Evolutionary conservation across 139 green algal genomes (phyloP).

Genomic region (Auxenochlorella protothecoides): DNA sequence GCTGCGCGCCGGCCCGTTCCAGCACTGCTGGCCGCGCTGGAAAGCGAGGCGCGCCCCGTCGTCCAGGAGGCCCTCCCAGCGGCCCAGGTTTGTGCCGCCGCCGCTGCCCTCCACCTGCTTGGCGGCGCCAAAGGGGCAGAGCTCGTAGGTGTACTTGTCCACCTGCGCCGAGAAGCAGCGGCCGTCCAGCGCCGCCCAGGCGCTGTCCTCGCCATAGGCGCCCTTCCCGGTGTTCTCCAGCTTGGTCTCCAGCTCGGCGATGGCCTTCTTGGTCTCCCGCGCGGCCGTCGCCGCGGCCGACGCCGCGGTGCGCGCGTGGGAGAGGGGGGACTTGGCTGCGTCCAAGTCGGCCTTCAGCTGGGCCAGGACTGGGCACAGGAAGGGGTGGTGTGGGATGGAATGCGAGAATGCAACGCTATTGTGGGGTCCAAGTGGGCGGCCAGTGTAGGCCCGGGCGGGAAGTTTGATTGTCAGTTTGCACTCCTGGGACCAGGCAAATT

Average conservation of each 20-base stretch:
- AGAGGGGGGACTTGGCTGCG: conserved; percentile 2
- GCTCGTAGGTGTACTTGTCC: conserved; percentile 66
- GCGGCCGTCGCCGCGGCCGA: conserved; percentile 4
- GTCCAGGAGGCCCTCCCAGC: conserved; percentile 43
- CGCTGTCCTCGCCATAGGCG: conserved; percentile 35
- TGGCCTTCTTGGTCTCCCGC: conserved; percentile 9
- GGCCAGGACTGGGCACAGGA: too few species aligned
- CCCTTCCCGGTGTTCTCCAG: background rate
- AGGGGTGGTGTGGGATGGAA: too few species aligned
- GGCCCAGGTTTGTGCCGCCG: conserved; percentile 46
- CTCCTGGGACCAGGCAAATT: too few species aligned
- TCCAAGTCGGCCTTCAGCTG: background rate
- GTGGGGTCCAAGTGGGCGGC: too few species aligned
- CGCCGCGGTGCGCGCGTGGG: background rate
- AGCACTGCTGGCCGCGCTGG: conserved; percentile 51
- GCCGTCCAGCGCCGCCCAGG: conserved; percentile 32
- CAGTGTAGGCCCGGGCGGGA: too few species aligned
- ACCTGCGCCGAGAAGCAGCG: conserved; percentile 39
- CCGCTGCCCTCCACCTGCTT: conserved; percentile 47
- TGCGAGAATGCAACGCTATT: too few species aligned
- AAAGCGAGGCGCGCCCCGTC: conserved; percentile 38
- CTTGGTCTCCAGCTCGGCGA: conserved; percentile 12
- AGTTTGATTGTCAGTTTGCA: too few species aligned
- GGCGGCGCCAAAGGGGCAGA: conserved; percentile 65
- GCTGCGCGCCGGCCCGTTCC: conserved; percentile 48